phyloP scores from a whole-genome alignment of 805 yeast genomes.

The Sugiyamaella qingdaonensis region DNA sequence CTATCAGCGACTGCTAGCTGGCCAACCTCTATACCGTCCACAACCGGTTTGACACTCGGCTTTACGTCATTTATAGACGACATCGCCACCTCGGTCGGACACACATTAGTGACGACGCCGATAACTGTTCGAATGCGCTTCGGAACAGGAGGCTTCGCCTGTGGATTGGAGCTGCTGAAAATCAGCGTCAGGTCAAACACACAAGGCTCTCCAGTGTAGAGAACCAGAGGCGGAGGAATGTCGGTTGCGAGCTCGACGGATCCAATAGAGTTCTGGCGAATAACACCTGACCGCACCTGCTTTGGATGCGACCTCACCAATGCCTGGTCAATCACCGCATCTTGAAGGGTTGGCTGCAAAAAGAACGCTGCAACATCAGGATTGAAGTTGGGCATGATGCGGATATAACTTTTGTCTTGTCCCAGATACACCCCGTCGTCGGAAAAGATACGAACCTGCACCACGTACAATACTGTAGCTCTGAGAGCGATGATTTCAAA shows the following conservation, averaged over 20 bases:
- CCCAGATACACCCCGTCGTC: not conserved
- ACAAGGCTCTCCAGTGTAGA: not conserved
- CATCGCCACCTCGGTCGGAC: not conserved
- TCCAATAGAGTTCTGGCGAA: not conserved
- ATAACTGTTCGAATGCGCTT: not conserved
- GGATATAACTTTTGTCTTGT: not conserved
- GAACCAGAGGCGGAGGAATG: not conserved
- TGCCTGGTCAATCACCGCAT: not conserved
- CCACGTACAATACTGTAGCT: not conserved
- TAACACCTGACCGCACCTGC: not conserved
- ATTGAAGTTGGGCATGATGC: constrained; percentile 2
- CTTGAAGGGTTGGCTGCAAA: not conserved
- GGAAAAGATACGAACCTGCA: not conserved
- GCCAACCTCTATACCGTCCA: not conserved
- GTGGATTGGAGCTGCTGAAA: not conserved
- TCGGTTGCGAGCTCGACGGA: not conserved
- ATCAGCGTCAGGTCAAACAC: not conserved
- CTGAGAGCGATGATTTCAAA: not conserved
- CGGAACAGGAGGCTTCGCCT: not conserved
- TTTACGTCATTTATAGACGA: not conserved
- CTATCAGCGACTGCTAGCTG: not conserved
- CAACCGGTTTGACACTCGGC: constrained; percentile 1
- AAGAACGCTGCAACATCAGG: not conserved
- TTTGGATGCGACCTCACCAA: not conserved
- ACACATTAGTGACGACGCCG: not conserved